These are phyloP conservation scores for Xerocomus spinulosus DNA, from an alignment of 768 basidiomycete species.

Conservation along the genomic window DNA sequence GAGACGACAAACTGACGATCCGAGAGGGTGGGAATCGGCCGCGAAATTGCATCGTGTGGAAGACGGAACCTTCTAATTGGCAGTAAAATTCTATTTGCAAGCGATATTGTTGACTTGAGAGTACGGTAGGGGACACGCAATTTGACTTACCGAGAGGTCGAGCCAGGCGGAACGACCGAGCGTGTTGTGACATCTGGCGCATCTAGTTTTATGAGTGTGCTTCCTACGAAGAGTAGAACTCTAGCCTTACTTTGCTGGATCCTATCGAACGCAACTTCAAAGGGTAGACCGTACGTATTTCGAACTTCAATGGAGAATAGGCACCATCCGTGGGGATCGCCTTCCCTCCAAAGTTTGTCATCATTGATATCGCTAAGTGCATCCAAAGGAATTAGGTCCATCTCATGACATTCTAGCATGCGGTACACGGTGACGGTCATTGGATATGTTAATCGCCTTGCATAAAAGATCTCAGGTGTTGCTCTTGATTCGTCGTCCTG, in stretches of 20 bases:
- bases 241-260: conserved; percentile 51
- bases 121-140: neutral
- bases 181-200: conserved; percentile 39
- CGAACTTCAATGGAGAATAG: conserved; percentile 86
- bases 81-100: conserved; percentile 49
- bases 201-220: conserved; percentile 31
- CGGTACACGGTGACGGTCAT: conserved; percentile 93
- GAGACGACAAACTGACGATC: conserved; percentile 89
- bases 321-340: conserved; percentile 68
- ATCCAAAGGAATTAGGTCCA: conserved; percentile 72
- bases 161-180: conserved; percentile 79
- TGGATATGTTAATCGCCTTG: conserved; percentile 84
- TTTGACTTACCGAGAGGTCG: conserved; percentile 64
- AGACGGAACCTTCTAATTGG: conserved; percentile 71
- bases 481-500: conserved; percentile 34
- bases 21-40: conserved; percentile 78
- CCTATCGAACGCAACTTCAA: conserved; percentile 78
- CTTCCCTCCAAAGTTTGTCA: conserved; percentile 35
- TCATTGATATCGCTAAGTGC: conserved; percentile 19
- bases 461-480: conserved; percentile 61
- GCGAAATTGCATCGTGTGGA: conserved; percentile 49
- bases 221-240: neutral
- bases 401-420: conserved; percentile 81
- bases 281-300: conserved; percentile 88
- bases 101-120: conserved; percentile 5